Evolutionary conservation across 1,284 basidiomycete species (phyloP), one percentile per base, ranked within the genome.

Genomic region (Ceratobasidium sp.): DNA sequence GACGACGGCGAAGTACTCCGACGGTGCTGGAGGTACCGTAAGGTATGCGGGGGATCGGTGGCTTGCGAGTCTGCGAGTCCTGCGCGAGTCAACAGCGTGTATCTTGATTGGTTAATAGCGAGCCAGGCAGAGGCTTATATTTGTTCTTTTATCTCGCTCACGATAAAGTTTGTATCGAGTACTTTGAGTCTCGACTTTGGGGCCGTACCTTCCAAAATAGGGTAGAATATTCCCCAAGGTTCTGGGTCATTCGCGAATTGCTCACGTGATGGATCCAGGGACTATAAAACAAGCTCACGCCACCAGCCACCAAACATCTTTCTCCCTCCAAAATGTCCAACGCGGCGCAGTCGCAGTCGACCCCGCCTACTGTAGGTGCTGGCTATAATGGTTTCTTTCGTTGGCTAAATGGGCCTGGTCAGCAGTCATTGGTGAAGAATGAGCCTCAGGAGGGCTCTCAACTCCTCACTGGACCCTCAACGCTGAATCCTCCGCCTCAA

Each of bases 191-290:
- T 48, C 23, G 4, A 13, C 26, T 15, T 17, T 61, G 57, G 62
- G 59, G 12, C 23, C 40, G 38, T 13, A 65, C 38, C 20, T 42
- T 42, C 62, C 62, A 42, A 9, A 65, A 44, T 44, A 65, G 62
- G 62, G 33, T 10, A 65, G 57, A 33, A 17, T 6, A 33, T 15
- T 61, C 23, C 10, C 57, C 57, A 33, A 4, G 28, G 33, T 61
- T 38, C 28, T 28, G 57, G 57, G 57, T 61, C 57, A 4, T 61
- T 33, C 57, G 33, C 33, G 33, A n/a, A n/a, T 33, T 1, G 20
- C 33, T 42, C 66, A 68, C 66, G 66, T 68, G 66, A 48, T 26
- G 23, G 2, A 65, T 65, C 62, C 62, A 65, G 62, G 62, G 62
- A 65, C 26, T 61, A 61, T 61, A 61, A 28, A 61, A 13, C 4